Evolutionary conservation across 805 yeast species (phyloP), one percentile per base, ranked within the genome.

Genomic region (Sugiyamaella marilandica): DNA sequence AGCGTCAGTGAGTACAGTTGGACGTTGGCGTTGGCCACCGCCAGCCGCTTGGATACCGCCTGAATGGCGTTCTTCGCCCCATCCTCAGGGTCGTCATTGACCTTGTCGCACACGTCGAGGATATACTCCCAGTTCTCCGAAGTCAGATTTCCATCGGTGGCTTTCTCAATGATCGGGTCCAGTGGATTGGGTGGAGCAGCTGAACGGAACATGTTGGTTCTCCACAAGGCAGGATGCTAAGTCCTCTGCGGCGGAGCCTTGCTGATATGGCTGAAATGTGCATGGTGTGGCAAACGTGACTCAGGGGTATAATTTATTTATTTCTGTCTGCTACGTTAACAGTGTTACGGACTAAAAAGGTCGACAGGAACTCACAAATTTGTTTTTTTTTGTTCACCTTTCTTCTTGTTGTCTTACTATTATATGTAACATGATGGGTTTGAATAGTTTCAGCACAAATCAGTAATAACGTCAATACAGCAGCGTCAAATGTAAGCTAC

Each of bases 101-200:
- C 85, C 18, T 72, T 65, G 64, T 86, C 92, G 57, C 89, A 85
- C 1, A 80, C 87, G 49, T 78, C 83, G 14, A 86, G 65, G 34
- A 85, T 76, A 50, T 70, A 72, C 47, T 78, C 80, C 84, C 87
- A 86, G 69, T 86, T 84, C 62, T 86, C 94, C 11, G 77, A 70
- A 2, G 83, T 75, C 34, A 84, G 71, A 13, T 77, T 76, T 33
- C 83, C 78, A 57, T 81, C 83, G 0, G 94, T 86, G 16, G 91
- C 88, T 63, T 75, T 76, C 16, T 26, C 59, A 7, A 64, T 61
- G 5, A 60, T 56, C 34, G 56, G 55, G 34, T 65, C 68, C 32
- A 66, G 50, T 14, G 62, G 63, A 36, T 52, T 60, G 5, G 62
- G 59, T 9, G 61, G 59, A 35, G 53, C 60, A 21, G 63, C 46